phyloP scores from a whole-genome alignment of 2,329 filamentous ascomycete genomes.

The Diaporthe vexans region DNA sequence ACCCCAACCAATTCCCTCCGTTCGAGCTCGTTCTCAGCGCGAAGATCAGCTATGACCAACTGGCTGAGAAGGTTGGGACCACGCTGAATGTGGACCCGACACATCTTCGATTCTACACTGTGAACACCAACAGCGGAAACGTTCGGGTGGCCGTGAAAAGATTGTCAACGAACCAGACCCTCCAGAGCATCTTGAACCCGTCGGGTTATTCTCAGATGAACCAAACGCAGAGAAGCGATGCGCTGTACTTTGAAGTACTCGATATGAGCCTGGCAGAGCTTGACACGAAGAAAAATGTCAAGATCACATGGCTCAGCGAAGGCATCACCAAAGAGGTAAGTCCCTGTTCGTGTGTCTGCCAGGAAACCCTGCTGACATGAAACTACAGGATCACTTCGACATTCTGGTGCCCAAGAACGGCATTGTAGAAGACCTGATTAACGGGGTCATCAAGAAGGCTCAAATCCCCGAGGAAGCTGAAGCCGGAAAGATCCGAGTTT shows the following conservation, averaged over 20 bases:
- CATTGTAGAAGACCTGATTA: constrained; percentile 82
- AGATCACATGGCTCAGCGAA: constrained; percentile 87
- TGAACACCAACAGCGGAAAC: constrained; percentile 82
- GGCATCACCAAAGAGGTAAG: constrained; percentile 90
- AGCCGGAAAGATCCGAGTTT: constrained; percentile 80
- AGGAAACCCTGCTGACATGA: constrained; percentile 45
- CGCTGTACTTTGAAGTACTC: constrained; percentile 91
- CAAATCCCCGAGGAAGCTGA: constrained; percentile 81
- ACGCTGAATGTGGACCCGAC: constrained; percentile 83
- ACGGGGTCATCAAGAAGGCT: constrained; percentile 83
- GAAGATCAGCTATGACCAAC: constrained; percentile 90
- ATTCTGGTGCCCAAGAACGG: constrained; percentile 91
- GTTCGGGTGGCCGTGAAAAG: constrained; percentile 85
- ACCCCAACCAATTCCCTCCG: constrained; percentile 69
- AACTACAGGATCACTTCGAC: constrained; percentile 78
- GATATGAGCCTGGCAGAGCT: constrained; percentile 95
- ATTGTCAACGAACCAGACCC: constrained; percentile 71
- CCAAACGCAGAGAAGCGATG: constrained; percentile 79
- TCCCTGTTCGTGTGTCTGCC: constrained; percentile 25
- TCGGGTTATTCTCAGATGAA: constrained; percentile 80
- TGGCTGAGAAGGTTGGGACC: constrained; percentile 86
- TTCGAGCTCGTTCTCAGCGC: constrained; percentile 87
- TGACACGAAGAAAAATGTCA: constrained; percentile 91
- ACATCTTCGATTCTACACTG: constrained; percentile 91
- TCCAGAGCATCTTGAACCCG: constrained; percentile 83